phyloP scores from a whole-genome alignment of 768 basidiomycete species.

The Hemileccinum impolitum region DNA sequence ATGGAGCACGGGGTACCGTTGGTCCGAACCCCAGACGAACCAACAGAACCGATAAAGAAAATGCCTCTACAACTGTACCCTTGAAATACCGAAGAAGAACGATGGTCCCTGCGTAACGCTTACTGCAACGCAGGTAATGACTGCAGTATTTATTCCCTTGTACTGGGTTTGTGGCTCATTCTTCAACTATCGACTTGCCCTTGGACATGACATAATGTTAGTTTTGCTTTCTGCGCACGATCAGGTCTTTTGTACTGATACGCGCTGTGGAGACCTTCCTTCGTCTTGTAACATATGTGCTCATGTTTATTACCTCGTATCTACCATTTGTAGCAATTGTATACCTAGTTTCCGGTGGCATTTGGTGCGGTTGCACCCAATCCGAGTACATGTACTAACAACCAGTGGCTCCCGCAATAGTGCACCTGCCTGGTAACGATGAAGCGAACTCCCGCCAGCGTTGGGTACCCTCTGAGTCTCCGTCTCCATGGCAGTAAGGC shows the following conservation, averaged over 20 bases:
- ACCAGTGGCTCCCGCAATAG: no score
- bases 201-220: no score
- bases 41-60: slow-evolving; percentile 56
- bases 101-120: slow-evolving; percentile 13
- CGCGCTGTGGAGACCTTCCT: no score
- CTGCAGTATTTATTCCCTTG: not conserved
- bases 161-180: not conserved
- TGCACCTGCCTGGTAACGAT: not conserved
- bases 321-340: no score
- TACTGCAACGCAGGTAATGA: not conserved
- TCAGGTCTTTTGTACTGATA: no score
- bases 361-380: no score
- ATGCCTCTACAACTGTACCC: slow-evolving; percentile 34
- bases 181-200: not conserved
- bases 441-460: not conserved
- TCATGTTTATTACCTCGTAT: no score
- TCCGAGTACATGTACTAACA: no score
- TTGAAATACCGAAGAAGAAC: slow-evolving; percentile 17
- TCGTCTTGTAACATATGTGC: no score
- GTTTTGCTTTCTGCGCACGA: no score
- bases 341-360: no score
- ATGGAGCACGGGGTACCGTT: slow-evolving; percentile 53
- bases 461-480: not conserved
- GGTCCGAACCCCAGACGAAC: slow-evolving; percentile 57
- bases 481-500: not conserved